phyloP scores from a whole-genome alignment of 2,329 filamentous ascomycete species.

The Hortaea werneckii region DNA sequence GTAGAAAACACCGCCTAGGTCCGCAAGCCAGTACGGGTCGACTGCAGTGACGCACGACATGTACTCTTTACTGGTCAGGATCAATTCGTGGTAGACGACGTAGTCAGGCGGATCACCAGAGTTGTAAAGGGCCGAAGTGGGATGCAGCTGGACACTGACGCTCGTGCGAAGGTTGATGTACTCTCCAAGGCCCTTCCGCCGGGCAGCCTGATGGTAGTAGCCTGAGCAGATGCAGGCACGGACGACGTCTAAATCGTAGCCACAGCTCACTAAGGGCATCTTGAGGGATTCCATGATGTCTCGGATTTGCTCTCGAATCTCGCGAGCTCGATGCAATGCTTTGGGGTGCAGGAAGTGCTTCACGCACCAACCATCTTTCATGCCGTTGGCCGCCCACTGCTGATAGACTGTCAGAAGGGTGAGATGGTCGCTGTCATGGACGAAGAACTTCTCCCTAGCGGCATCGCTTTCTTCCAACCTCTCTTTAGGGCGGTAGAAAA shows the following conservation, averaged over 20 bases:
- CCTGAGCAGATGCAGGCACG: constrained; percentile 94
- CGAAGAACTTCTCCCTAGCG: constrained; percentile 94
- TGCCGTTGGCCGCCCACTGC: constrained; percentile 87
- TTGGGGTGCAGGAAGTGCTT: constrained; percentile 95
- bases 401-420: constrained; percentile 92
- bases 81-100: constrained; percentile 94
- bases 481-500: constrained; percentile 95
- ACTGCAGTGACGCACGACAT: constrained; percentile 96
- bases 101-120: constrained; percentile 91
- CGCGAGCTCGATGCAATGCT: constrained; percentile 77
- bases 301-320: constrained; percentile 84
- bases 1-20: constrained; percentile 94
- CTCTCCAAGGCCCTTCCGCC: constrained; percentile 91
- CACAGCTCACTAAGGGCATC: constrained; percentile 77
- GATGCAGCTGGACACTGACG: constrained; percentile 87
- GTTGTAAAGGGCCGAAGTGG: constrained; percentile 86
- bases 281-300: constrained; percentile 94
- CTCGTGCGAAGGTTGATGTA: constrained; percentile 94
- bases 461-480: constrained; percentile 93
- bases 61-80: constrained; percentile 93
- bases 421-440: constrained; percentile 92
- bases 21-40: constrained; percentile 93
- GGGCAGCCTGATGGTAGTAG: constrained; percentile 96
- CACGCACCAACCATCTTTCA: constrained; percentile 82
- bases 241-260: constrained; percentile 94